These are phyloP conservation scores for Heritiera fomes DNA, from an alignment of 345 rosid genomes.

Conservation along the genomic window DNA sequence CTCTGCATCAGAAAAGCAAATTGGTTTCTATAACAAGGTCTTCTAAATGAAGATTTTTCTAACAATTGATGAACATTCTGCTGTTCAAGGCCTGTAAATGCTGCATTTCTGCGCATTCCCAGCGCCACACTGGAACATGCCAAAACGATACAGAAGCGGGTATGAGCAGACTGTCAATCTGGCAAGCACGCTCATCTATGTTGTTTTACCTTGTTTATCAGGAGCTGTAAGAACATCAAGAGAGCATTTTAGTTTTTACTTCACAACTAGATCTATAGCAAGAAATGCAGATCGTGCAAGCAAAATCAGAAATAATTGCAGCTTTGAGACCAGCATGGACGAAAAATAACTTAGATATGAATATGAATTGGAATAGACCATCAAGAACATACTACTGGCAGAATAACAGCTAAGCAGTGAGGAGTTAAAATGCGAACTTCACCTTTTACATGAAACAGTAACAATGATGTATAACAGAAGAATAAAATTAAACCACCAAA, in stretches of 20 bases:
- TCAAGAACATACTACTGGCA: background rate
- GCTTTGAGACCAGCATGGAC: background rate
- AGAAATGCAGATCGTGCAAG: background rate
- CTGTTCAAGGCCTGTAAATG: background rate
- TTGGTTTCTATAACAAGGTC: background rate
- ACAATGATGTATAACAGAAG: background rate
- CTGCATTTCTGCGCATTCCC: background rate
- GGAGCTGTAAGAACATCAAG: slow-evolving; percentile 15
- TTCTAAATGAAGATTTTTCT: background rate
- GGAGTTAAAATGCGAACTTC: background rate
- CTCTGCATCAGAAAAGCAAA: background rate
- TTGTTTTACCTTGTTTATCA: slow-evolving; percentile 8
- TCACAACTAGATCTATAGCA: background rate
- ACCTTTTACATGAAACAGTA: background rate
- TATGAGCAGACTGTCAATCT: background rate
- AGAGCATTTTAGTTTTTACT: background rate
- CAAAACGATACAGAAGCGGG: background rate
- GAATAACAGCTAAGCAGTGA: background rate
- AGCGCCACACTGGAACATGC: background rate
- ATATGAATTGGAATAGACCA: background rate
- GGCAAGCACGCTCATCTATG: background rate
- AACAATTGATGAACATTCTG: background rate
- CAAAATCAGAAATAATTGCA: background rate
- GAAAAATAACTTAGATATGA: background rate
- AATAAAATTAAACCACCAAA: background rate